These are phyloP conservation scores for Pythium plurisporium DNA, from an alignment of 352 stramenopile genomes.

Conservation along the genomic window DNA sequence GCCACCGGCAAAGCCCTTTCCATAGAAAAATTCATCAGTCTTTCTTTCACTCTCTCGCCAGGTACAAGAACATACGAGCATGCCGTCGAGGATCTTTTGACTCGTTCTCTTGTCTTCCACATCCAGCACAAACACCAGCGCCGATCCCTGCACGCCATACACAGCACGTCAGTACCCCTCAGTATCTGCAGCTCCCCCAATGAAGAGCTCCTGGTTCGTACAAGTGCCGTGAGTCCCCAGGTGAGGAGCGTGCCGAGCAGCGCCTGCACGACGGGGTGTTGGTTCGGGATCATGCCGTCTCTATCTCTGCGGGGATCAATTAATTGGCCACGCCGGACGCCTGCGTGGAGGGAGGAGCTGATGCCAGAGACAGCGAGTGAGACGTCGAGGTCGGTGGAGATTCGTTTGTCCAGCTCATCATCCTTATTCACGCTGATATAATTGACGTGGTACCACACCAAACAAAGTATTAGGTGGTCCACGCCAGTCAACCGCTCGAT, in stretches of 20 bases:
- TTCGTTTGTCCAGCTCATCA: not conserved
- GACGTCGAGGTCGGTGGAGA: no score
- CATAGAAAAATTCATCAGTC: not conserved
- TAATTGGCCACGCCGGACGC: no score
- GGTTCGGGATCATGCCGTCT: constrained; percentile 59
- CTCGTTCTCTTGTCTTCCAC: constrained; percentile 66
- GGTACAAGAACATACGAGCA: constrained; percentile 41
- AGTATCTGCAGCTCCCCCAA: not conserved
- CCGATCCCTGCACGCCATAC: constrained; percentile 37
- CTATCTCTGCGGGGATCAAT: not conserved
- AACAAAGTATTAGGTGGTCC: not conserved
- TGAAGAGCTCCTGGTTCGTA: constrained; percentile 15
- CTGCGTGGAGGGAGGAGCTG: no score
- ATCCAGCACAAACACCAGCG: constrained; percentile 80
- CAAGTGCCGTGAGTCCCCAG: constrained; percentile 77
- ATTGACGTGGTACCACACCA: not conserved
- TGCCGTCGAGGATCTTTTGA: constrained; percentile 80
- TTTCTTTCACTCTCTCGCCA: not conserved
- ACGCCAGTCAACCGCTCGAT: not conserved
- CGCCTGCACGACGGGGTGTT: constrained; percentile 72
- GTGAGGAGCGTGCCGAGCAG: constrained; percentile 80
- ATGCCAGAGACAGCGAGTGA: no score
- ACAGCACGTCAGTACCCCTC: not conserved
- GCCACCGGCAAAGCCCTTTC: constrained; percentile 79
- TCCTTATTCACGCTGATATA: not conserved